Percentiles rank a stretch among this genome's conserved stretches.
These are phyloP conservation scores for Phoma herbarum DNA, from an alignment of 2,329 filamentous ascomycete species.

Conservation along the genomic window DNA sequence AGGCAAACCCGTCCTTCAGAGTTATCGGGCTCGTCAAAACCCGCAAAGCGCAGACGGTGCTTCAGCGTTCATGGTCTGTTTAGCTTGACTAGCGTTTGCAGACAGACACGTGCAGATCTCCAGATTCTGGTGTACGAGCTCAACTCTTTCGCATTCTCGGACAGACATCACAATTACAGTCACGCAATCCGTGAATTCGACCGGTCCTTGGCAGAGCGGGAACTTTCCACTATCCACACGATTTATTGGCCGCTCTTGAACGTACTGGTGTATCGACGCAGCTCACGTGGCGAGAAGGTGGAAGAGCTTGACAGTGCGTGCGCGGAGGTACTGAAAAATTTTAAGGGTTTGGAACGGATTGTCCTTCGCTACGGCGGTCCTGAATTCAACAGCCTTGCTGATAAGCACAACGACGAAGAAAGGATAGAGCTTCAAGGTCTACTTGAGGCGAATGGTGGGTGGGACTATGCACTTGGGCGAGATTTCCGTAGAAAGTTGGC, in stretches of 20 bases:
- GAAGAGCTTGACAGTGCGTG: not conserved
- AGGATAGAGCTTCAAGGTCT: not conserved
- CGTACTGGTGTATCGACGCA: not conserved
- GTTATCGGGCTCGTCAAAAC: not conserved
- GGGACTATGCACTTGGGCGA: not conserved
- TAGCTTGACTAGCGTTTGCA: conserved; percentile 5
- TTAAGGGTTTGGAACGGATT: conserved; percentile 1
- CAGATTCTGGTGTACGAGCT: conserved; percentile 2
- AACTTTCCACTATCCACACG: not conserved
- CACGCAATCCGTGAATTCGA: not conserved
- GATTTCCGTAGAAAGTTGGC: conserved; percentile 1
- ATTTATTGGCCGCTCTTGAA: conserved; percentile 8
- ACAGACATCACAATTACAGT: not conserved
- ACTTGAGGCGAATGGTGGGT: not conserved
- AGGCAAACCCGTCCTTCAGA: not conserved
- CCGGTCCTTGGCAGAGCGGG: not conserved
- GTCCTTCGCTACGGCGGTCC: not conserved
- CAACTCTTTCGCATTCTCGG: conserved; percentile 8
- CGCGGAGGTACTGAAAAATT: not conserved
- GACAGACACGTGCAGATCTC: conserved; percentile 1
- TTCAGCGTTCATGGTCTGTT: conserved; percentile 11
- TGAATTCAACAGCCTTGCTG: not conserved
- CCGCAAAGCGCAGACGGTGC: conserved; percentile 2
- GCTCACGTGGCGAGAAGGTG: not conserved
- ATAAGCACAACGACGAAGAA: not conserved